A percentile compares a stretch with the other conserved stretches of the same genome.
Evolutionary conservation across 108 stramenopile genomes (phyloP).

Genomic region (Skeletonema costatum): DNA sequence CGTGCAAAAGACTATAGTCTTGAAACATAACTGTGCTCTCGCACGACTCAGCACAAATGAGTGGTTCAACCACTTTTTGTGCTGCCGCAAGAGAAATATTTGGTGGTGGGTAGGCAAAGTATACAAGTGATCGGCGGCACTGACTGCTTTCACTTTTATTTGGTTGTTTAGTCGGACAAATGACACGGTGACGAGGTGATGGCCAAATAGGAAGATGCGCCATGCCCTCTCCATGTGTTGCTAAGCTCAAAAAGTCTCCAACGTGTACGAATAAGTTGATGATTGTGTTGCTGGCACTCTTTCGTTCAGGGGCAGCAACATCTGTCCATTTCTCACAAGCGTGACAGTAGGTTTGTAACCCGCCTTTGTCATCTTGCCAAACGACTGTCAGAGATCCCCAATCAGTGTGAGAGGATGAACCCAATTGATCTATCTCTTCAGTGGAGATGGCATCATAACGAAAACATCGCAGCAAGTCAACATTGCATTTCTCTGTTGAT

Average conservation of each 20-base stretch:
- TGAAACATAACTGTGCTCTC: slow-evolving; percentile 4
- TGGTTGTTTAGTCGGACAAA: slow-evolving; percentile 29
- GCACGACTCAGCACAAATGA: not conserved
- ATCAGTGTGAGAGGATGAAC: slow-evolving; percentile 78
- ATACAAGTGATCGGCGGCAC: slow-evolving; percentile 60
- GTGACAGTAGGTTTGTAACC: slow-evolving; percentile 81
- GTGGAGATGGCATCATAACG: slow-evolving; percentile 49
- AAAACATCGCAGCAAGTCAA: slow-evolving; percentile 52
- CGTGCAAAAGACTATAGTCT: slow-evolving; percentile 55
- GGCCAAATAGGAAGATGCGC: slow-evolving; percentile 20
- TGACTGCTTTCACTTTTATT: slow-evolving; percentile 2
- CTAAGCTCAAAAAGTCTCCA: slow-evolving; percentile 76
- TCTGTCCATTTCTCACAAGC: slow-evolving; percentile 64
- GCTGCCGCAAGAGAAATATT: slow-evolving; percentile 43
- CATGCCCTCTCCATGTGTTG: slow-evolving; percentile 20
- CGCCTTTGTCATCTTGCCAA: slow-evolving; percentile 84
- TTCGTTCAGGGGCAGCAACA: slow-evolving; percentile 36
- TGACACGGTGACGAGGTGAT: slow-evolving; percentile 46
- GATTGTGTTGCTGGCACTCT: not conserved
- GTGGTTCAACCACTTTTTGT: slow-evolving; percentile 22
- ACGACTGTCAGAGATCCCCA: slow-evolving; percentile 84
- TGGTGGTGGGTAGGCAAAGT: slow-evolving; percentile 75
- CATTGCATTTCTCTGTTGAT: slow-evolving; percentile 15
- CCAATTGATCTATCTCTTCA: slow-evolving; percentile 21
- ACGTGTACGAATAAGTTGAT: slow-evolving; percentile 69